phyloP scores from a whole-genome alignment of 176 grass and related monocot species.

The Cenchrus purpureus region DNA sequence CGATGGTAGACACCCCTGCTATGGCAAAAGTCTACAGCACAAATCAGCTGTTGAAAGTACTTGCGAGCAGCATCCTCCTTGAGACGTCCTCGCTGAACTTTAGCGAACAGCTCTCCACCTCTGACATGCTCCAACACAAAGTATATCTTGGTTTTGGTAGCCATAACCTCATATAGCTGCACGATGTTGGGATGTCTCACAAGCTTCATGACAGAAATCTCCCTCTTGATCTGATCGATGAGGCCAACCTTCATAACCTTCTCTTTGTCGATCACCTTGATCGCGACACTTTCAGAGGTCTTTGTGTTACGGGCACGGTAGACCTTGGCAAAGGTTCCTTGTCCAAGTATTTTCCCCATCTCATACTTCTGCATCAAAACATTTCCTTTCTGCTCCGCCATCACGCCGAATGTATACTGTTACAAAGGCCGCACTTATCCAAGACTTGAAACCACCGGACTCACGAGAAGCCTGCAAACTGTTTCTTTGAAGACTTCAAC shows the following conservation, averaged over 20 bases:
- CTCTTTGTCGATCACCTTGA: constrained; percentile 97
- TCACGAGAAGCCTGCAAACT: neutral
- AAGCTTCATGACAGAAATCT: constrained; percentile 93
- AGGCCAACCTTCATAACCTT: constrained; percentile 89
- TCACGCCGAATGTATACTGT: constrained; percentile 1
- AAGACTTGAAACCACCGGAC: neutral
- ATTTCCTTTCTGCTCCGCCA: constrained; percentile 70
- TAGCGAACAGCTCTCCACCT: constrained; percentile 89
- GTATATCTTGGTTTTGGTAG: constrained; percentile 89
- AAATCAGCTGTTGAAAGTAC: constrained; percentile 93
- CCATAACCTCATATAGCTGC: constrained; percentile 94
- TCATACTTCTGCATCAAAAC: constrained; percentile 79
- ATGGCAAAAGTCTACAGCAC: constrained; percentile 86
- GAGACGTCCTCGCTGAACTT: constrained; percentile 72
- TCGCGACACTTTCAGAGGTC: constrained; percentile 74
- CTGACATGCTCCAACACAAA: constrained; percentile 86
- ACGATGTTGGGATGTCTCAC: constrained; percentile 87
- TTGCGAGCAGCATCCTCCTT: constrained; percentile 88
- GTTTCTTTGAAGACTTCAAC: constrained; percentile 57
- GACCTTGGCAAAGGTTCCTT: constrained; percentile 99
- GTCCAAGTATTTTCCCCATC: constrained; percentile 82
- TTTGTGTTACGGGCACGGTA: constrained; percentile 74
- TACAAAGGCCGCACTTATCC: neutral
- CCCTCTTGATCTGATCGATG: constrained; percentile 91
- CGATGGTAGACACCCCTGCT: constrained; percentile 93